Evolutionary conservation across 352 stramenopile genomes (phyloP).

Genomic region (Blastocystis sp.): DNA sequence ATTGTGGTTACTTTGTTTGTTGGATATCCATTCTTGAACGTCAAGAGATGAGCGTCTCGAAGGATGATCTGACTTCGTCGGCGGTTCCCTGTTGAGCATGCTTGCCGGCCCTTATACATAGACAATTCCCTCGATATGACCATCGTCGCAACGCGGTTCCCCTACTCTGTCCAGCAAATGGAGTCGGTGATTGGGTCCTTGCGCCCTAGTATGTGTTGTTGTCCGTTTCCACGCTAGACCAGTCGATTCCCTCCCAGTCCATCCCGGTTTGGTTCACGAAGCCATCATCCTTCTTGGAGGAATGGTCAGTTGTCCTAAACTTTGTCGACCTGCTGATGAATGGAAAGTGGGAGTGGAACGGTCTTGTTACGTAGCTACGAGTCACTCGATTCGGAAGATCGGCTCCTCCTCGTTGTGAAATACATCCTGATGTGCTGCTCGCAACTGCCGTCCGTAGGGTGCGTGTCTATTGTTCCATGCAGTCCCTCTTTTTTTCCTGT

Average conservation of each 20-base stretch:
- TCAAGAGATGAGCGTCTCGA: too few species aligned
- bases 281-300: constrained; percentile 34
- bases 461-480: not conserved
- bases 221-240: not conserved
- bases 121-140: constrained; percentile 26
- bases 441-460: not conserved
- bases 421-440: not conserved
- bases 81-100: not conserved
- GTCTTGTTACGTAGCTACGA: not conserved
- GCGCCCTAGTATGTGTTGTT: not conserved
- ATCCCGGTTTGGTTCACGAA: not conserved
- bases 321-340: not conserved
- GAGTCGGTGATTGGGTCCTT: not conserved
- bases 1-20: constrained; percentile 1
- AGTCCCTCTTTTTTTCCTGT: constrained; percentile 18
- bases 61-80: not conserved
- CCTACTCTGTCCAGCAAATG: not conserved
- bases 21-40: too few species aligned
- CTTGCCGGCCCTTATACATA: not conserved
- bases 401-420: not conserved
- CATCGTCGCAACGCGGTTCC: not conserved
- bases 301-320: not conserved
- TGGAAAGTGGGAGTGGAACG: not conserved
- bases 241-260: not conserved
- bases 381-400: not conserved